Evolutionary conservation across 2,329 filamentous ascomycete genomes (phyloP), one percentile per base, ranked within the genome.

Genomic region (Diaporthe citri): DNA sequence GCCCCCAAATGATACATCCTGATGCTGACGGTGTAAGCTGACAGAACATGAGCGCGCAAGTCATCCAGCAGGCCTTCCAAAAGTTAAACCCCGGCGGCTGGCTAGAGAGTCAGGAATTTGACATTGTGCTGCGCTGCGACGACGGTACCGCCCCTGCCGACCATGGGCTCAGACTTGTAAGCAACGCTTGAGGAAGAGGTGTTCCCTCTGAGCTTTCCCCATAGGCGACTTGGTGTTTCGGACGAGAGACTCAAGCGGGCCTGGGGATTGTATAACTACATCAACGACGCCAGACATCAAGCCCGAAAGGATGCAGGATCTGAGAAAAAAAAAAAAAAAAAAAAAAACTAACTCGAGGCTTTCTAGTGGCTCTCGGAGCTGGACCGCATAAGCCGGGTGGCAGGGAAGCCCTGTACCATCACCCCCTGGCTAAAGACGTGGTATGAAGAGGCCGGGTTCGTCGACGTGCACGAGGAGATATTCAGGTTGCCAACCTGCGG

Each of bases 401-500:
- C 85, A 28, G 77, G 83, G 25, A 85, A 87, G 8, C 83, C 85
- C 2, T 78, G 86, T 9, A 77, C 83, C 59, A 79, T 85, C 57
- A 83, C 80, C 22, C 78, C 79, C 4, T 78, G 79, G 36, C 80
- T 86, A 13, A 83, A 82, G 72, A 78, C 82, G 25, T 82, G 84
- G 56, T 86, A 85, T 76, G 79, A 84, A 60, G 85, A 87, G 36
- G 88, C 86, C 2, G 90, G 90, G 0, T 91, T 91, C 76, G 85
- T 88, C 9, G 88, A 91, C 71, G 85, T 91, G 17, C 84, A 87
- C 41, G 85, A 91, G 79, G 83, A 82, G 31, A 79, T 88, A 1
- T 89, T 88, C 80, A 90, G 88, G 79, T 82, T 91, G 51, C 90
- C 90, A 0, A 83, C 88, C 62, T 90, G 89, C 46, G 82, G 83